Base-by-base conservation (phyloP, 768 basidiomycete species). In the Collybia sp. region DNA sequence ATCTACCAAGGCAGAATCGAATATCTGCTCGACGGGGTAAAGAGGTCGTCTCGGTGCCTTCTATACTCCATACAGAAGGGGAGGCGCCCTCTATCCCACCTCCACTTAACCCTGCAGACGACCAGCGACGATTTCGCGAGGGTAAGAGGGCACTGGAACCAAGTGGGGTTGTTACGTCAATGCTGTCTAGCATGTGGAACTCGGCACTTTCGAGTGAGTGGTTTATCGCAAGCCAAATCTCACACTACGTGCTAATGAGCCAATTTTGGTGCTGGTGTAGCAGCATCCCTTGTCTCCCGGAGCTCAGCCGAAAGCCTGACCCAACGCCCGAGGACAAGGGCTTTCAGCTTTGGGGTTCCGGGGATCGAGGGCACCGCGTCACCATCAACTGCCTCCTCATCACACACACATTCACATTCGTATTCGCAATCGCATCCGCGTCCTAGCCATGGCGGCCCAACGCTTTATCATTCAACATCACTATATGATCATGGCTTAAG, bases 1-100 rank as follows among this genome's bases (percentile, higher is more conserved):
- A 83, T 64, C 45, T 84, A 37, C 64, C 70, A 6, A 53, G 68
- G 2, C 66, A 69, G 33, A 56, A 62, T 12, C 48, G 48, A 36
- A 50, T 54, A 12, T 53, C 58, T 45, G 57, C 53, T 12, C 49
- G 59, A 25, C 40, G 41, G 30, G 43, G 44, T 13, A 49, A 56
- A 37, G 54, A 48, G 34, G 41, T 44, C 39, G 52, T 47, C 19
- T 51, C 50, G 16, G 55, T 48, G 30, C 48, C n/a, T 5, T 4
- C 4, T 25, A 3, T 25, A 25, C 25, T 25, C 8, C 25, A 15
- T 19, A 25, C 41, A 19, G 45, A 49, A 33, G 45, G 25, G 15
- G 20, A 12, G 12, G 37, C 43, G 3, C 43, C 41, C 13, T n/a
- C 45, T 5, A 37, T 54, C n/a, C 43, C 45, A 30, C 50, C 47